Base-by-base conservation (phyloP, 2,329 filamentous ascomycete genomes). In the Fusarium sp. region DNA sequence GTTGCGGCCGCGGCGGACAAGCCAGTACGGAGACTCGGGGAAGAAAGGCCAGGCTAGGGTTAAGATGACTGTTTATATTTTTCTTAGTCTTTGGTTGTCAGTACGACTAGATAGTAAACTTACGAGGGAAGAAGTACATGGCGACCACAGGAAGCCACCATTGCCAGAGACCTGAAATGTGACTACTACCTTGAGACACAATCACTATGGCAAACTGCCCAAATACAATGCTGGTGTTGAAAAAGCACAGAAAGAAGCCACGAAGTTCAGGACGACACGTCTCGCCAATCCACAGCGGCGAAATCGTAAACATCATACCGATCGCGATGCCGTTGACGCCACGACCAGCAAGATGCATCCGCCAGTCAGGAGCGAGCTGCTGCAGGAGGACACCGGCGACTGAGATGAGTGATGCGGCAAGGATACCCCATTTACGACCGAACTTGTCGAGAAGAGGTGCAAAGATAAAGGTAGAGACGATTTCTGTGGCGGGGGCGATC, bases 231-330 rank as follows among this genome's bases (percentile, higher is more conserved):
- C 77, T 79, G 9, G 77, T 79, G 68, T 83, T 83, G 69, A 80
- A 78, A 70, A 83, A 77, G 71, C 81, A 83, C 16, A 83, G 81
- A 62, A 79, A 83, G 61, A 83, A 80, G 5, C 82, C 82, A 10
- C 82, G 77, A 9, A 83, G 76, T 51, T 83, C 82, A 0, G 81
- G 81, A 1, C 81, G 76, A 42, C 75, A 78, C 9, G 72, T 82
- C 69, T 83, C 82, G 16, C 81, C 81, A 60, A 83, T 83, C 80
- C 80, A 83, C 14, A 83, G 67, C 2, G 82, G 82, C 8, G 81
- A 79, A 20, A 83, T 79, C 2, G 79, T 79, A 62, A 81, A 82
- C 71, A 82, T 79, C 3, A 82, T 80, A 10, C 82, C 81, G 51
- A 83, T 80, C 1, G 78, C 80, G 56, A 55, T 73, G 55, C 77